Base-by-base conservation (phyloP, 495 filamentous ascomycete species). In the Rhypophila decipiens region DNA sequence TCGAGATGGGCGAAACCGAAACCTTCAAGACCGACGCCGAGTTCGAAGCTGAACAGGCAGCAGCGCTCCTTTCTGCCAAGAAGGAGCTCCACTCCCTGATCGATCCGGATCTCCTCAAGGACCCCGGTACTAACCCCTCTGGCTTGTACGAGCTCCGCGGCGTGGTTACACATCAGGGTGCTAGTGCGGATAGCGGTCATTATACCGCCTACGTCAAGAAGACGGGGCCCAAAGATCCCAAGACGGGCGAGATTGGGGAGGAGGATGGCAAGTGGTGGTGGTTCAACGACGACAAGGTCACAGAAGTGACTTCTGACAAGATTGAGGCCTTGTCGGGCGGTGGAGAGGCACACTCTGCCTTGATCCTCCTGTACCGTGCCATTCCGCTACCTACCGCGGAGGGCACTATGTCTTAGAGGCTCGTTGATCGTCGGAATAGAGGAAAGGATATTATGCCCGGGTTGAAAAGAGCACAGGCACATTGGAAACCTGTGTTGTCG, bases 131-230 rank as follows among this genome's bases (percentile, higher is more conserved):
- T 43, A 97, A 96, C 67, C 84, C 86, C 53, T 93, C 89, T 12
- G 93, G 94, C 18, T 73, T 98, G 22, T 98, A 97, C 60, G 93
- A 98, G 63, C 77, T 98, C 22, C 78, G 94, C 36, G 94, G 88
- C 35, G 84, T 98, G 10, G 86, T 98, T 51, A 96, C 93, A n/a
- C 93, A 98, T 68, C 91, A 97, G 68, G 93, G 93, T 53, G 85
- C 88, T 35, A 94, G 90, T 59, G 93, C 93, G 24, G 94, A 98
- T 64, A 96, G 91, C 52, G 93, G 93, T 7, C 93, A 98, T 67
- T 98, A 98, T 70, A 97, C 94, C 2, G 82, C 89, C 2, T 98
- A 95, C 63, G 87, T 98, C 45, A 98, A 97, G 74, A 95, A 98
- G 72, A 76, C 85, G 39, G 82, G 77, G 13, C 62, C 68, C 4